Base-by-base conservation (phyloP, 176 grass and related monocot species). In the Oryza longistaminata region DNA sequence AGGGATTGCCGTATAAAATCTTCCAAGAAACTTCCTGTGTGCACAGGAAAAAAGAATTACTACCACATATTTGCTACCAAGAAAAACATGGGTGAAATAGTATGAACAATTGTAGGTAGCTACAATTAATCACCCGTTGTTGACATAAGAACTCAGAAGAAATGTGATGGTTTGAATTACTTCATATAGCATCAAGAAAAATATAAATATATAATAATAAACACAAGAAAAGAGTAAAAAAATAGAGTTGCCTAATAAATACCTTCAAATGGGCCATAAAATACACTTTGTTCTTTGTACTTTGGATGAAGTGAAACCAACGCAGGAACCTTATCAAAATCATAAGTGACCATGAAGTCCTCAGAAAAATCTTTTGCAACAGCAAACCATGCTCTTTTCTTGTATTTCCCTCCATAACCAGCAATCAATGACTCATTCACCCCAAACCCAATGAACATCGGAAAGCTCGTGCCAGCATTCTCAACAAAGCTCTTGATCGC, bases 351-450 rank as follows among this genome's bases (percentile, higher is more conserved):
- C 93, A 95, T 93, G 33, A 92, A 81, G 40, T 93, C 93, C 39
- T 98, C 91, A 43, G 93, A 95, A 75, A 93, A 98, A 87, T 93
- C 91, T 90, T 98, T 98, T 78, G 96, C 87, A 64, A 87, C 76
- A 44, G 91, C 89, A 95, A 98, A 98, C 95, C 95, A 98, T 24
- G 96, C 96, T 71, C 92, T 95, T 88, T 92, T 98, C 96, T 98
- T 98, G 87, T 98, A 98, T 82, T 98, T 93, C 69, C 80, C 76
- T 25, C 87, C 96, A 53, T 88, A 87, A 64, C 89, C 89, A 87
- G 84, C 83, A 90, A 98, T 90, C 68, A 90, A 45, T 7, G 89
- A 93, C 50, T 93, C 85, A 88, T 98, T 84, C 40, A 95, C 75
- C 70, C 89, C 96, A 93, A 98, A 98, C 35, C 96, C 96, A 73